A percentile compares a stretch with the other conserved stretches of the same genome.
These are phyloP conservation scores for Suillus variegatus DNA, from an alignment of 768 basidiomycete species.

Conservation along the genomic window DNA sequence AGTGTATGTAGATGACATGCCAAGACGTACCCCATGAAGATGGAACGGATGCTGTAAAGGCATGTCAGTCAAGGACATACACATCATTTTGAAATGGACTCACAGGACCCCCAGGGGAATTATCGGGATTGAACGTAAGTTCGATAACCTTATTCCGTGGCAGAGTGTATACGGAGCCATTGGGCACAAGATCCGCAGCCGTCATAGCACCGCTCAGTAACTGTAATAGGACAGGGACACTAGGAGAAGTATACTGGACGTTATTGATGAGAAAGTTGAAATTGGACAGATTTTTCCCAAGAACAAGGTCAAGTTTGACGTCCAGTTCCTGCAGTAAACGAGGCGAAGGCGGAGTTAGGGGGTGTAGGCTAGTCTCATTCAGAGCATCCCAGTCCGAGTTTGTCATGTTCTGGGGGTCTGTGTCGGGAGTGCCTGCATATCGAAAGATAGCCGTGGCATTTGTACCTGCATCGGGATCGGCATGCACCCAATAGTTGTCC, in stretches of 20 bases:
- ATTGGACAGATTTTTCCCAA: conserved; percentile 19
- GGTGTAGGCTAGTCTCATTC: neutral
- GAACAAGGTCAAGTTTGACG: conserved; percentile 36
- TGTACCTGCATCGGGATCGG: conserved; percentile 34
- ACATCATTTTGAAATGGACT: neutral
- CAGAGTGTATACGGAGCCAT: conserved; percentile 45
- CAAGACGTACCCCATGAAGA: conserved; percentile 18
- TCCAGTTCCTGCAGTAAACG: conserved; percentile 10
- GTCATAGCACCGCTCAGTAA: conserved; percentile 40
- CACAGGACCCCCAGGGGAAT: conserved; percentile 11
- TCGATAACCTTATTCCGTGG: conserved; percentile 50
- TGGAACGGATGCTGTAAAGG: conserved; percentile 27
- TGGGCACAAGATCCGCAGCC: conserved; percentile 37
- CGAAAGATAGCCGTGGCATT: conserved; percentile 46
- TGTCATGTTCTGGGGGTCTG: conserved; percentile 34
- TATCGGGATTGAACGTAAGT: conserved; percentile 21
- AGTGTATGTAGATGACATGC: neutral
- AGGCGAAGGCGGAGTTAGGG: neutral
- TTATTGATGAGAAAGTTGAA: conserved; percentile 31
- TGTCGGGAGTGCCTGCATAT: conserved; percentile 39
- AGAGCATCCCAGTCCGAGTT: neutral
- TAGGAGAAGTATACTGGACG: conserved; percentile 36
- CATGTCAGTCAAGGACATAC: neutral
- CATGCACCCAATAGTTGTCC: conserved; percentile 47
- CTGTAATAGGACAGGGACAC: conserved; percentile 48